Conservation (phyloP, 345 rosid genomes). For the Melaleuca quinquenervia region DNA sequence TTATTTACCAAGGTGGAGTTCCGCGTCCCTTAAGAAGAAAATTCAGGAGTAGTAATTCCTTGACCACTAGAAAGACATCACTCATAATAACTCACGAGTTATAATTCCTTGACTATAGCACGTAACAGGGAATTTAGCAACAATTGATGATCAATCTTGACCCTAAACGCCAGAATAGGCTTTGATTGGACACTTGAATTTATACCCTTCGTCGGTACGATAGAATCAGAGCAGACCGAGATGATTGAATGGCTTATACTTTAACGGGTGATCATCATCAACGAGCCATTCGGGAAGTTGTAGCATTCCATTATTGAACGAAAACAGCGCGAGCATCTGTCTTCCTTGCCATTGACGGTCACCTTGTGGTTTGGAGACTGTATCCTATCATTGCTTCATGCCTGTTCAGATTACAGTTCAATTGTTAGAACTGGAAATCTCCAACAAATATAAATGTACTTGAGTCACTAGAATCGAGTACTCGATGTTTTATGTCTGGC, state of each 20-base stretch:
- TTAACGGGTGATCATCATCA: no score
- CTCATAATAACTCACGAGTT: neutral
- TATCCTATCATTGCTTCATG: slow-evolving; percentile 53
- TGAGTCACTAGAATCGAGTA: neutral
- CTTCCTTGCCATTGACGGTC: slow-evolving; percentile 21
- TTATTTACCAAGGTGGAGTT: neutral
- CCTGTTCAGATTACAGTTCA: slow-evolving; percentile 9
- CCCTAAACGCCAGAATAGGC: slow-evolving; percentile 33
- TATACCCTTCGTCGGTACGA: no score
- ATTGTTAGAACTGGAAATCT: neutral
- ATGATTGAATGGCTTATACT: no score
- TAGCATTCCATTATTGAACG: slow-evolving; percentile 25
- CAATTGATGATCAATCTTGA: neutral
- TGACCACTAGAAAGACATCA: neutral
- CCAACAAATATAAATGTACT: neutral
- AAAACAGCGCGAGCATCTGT: slow-evolving; percentile 36
- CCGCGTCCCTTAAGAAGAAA: neutral
- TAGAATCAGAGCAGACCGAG: no score
- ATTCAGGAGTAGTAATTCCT: neutral
- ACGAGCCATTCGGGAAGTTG: slow-evolving; percentile 22
- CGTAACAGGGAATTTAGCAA: neutral
- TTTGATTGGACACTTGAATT: slow-evolving; percentile 26
- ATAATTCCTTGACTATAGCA: neutral
- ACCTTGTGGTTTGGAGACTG: slow-evolving; percentile 36
- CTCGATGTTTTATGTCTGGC: neutral